Evolutionary conservation across 495 filamentous ascomycete genomes (phyloP).

Genomic region (Penicillium cataractarum): DNA sequence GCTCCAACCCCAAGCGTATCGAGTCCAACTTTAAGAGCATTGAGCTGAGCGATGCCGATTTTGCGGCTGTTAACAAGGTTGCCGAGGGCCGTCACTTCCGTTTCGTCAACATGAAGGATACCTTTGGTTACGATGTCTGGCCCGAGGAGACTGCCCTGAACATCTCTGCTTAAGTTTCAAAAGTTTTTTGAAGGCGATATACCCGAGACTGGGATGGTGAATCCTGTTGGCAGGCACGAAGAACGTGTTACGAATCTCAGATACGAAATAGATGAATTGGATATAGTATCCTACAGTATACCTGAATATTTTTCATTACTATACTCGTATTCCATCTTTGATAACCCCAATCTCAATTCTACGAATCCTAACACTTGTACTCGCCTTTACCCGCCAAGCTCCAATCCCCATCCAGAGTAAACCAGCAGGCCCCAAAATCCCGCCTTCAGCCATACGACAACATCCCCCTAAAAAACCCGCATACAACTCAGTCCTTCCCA

Average conservation of each 20-base stretch:
- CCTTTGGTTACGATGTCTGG: conserved; percentile 59
- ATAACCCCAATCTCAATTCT: neutral
- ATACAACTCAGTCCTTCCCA: neutral
- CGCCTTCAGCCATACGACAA: neutral
- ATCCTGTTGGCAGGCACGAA: conserved; percentile 2
- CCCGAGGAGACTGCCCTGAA: conserved; percentile 49
- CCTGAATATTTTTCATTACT: neutral
- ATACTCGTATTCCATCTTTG: neutral
- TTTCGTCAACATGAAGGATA: conserved; percentile 84
- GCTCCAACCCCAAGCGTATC: conserved; percentile 64
- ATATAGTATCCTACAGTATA: conserved; percentile 19
- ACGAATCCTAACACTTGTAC: neutral
- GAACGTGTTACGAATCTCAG: conserved; percentile 25
- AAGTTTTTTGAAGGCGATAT: conserved; percentile 17
- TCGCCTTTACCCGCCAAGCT: neutral
- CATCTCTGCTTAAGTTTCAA: conserved; percentile 37
- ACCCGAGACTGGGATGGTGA: conserved; percentile 7
- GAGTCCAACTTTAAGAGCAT: conserved; percentile 68
- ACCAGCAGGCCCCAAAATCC: neutral
- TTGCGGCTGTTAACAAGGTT: conserved; percentile 61
- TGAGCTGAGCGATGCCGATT: conserved; percentile 57
- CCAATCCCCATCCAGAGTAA: neutral
- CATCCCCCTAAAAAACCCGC: neutral
- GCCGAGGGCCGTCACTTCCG: conserved; percentile 63
- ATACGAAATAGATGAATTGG: conserved; percentile 28